Conservation (phyloP, 108 stramenopile species). For the Cyclotella atomus region DNA sequence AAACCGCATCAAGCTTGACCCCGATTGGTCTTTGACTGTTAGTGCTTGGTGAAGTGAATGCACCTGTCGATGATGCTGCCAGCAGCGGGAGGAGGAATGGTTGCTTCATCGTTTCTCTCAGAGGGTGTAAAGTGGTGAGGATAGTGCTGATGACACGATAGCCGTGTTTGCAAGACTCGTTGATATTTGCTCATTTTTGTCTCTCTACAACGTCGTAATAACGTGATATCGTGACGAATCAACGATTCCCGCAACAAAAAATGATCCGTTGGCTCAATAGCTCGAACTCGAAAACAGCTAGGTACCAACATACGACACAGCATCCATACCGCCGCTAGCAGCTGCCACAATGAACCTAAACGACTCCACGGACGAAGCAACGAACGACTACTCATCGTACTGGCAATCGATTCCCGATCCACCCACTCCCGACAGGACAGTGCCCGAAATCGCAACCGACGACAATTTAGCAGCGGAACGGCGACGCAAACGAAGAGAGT, state of each 20-base stretch:
- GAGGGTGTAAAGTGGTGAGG: not conserved
- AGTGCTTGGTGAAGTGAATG: not conserved
- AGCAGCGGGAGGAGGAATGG: not conserved
- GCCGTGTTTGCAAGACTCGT: too few relatives aligned
- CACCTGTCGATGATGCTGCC: not conserved
- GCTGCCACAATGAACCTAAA: not conserved
- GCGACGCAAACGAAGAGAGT: not conserved
- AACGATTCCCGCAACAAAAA: too few relatives aligned
- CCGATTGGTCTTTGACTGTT: not conserved
- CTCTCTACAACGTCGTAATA: too few relatives aligned
- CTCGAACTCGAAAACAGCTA: too few relatives aligned
- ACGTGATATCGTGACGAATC: too few relatives aligned
- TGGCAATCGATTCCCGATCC: constrained; percentile 54
- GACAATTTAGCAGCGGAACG: not conserved
- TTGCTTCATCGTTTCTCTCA: not conserved
- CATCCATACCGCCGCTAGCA: not conserved
- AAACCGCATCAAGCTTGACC: too few relatives aligned
- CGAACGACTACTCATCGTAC: constrained; percentile 38
- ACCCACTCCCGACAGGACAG: constrained; percentile 8
- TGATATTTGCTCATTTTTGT: too few relatives aligned
- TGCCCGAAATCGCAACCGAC: not conserved
- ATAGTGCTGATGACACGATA: too few relatives aligned
- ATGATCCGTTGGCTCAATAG: too few relatives aligned
- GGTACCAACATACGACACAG: not conserved
- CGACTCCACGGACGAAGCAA: constrained; percentile 4